Conservation (phyloP, 2,329 filamentous ascomycete genomes). For the Phoma sp. region DNA sequence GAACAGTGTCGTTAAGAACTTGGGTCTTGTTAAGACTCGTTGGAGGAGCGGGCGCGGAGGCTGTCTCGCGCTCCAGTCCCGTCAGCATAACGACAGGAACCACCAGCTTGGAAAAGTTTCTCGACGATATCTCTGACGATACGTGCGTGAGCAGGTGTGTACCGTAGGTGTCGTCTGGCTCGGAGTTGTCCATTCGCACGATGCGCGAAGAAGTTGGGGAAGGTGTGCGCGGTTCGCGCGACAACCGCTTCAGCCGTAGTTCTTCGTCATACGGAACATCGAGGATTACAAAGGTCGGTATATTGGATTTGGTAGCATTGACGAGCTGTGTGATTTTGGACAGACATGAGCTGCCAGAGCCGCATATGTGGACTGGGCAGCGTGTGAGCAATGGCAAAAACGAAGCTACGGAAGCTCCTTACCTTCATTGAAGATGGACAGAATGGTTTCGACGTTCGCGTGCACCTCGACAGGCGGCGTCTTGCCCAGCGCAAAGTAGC, state of each 20-base stretch:
- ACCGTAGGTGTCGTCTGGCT: conserved; percentile 53
- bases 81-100: conserved; percentile 52
- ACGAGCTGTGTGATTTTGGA: conserved; percentile 47
- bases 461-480: conserved; percentile 45
- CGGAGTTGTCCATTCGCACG: conserved; percentile 39
- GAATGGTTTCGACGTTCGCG: conserved; percentile 50
- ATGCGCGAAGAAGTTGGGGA: conserved; percentile 49
- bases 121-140: conserved; percentile 51
- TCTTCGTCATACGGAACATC: conserved; percentile 55
- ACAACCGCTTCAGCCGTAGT: conserved; percentile 49
- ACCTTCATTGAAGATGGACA: conserved; percentile 54
- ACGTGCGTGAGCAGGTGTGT: conserved; percentile 53
- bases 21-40: conserved; percentile 45
- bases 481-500: conserved; percentile 47
- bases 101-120: conserved; percentile 50
- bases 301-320: conserved; percentile 40
- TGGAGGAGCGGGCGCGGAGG: conserved; percentile 39
- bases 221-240: conserved; percentile 51
- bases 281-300: conserved; percentile 52
- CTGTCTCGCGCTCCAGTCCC: conserved; percentile 45
- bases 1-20: conserved; percentile 57
- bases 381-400: conserved; percentile 14
- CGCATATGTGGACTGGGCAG: conserved; percentile 51
- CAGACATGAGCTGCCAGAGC: conserved; percentile 49
- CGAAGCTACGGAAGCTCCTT: conserved; percentile 3